Conservation (phyloP, 306 rosid genomes). For the Astragalus membranaceus region DNA sequence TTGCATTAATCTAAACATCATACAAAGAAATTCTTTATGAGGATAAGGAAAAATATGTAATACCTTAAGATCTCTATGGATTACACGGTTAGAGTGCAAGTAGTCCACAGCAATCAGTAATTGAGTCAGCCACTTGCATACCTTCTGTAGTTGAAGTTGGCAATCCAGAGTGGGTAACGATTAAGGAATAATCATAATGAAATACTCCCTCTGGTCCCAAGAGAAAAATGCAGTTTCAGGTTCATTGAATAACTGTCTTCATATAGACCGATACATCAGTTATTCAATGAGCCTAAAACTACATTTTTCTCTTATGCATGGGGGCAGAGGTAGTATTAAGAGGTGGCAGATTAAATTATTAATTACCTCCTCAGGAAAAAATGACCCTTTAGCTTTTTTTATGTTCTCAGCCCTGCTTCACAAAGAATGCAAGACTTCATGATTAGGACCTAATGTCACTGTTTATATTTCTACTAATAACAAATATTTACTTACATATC, state of each 20-base stretch:
- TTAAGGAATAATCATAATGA: too few species aligned
- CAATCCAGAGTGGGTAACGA: too few species aligned
- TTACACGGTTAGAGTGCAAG: conserved; percentile 82
- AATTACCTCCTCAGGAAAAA: conserved; percentile 77
- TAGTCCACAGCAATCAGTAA: conserved; percentile 83
- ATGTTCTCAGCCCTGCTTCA: conserved; percentile 64
- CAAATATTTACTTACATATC: conserved; percentile 44
- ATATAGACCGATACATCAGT: not conserved
- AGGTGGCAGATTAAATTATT: conserved; percentile 14
- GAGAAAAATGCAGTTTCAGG: too few species aligned
- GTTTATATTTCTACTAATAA: not conserved
- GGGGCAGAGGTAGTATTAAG: not conserved
- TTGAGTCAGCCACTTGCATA: conserved; percentile 91
- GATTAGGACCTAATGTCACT: not conserved
- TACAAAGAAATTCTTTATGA: not conserved
- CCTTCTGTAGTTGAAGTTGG: too few species aligned
- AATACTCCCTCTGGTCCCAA: too few species aligned
- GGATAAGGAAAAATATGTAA: conserved; percentile 11
- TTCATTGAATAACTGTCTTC: too few species aligned
- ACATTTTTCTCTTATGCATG: too few species aligned
- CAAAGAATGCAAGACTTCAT: conserved; percentile 5
- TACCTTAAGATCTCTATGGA: conserved; percentile 94
- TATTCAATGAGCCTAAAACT: too few species aligned
- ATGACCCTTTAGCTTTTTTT: conserved; percentile 72
- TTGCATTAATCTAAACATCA: conserved; percentile 16